Base-by-base conservation (phyloP, 306 rosid genomes). In the Cicer pinnatifidum region DNA sequence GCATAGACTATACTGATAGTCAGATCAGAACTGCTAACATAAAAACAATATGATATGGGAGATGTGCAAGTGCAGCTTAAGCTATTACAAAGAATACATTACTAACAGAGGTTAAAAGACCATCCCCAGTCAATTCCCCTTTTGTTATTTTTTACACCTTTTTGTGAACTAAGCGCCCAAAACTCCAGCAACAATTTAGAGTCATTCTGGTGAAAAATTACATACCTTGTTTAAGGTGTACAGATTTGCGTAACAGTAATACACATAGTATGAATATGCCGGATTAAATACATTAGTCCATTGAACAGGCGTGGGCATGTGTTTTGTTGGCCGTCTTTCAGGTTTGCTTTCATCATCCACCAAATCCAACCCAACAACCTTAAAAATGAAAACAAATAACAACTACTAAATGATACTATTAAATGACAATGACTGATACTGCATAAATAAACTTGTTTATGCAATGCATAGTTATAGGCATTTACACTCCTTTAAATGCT, bases 281-380 rank as follows among this genome's bases (percentile, higher is more conserved):
- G 98, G 98, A 86, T 94, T 94, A 83, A 91, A 94, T 20, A 88
- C 92, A 56, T 94, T 94, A 38, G 92, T 94, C 98, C 98, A 94
- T 54, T 94, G 96, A 63, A 89, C 89, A 73, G 98, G 98, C 3
- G 97, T 94, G 9, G 92, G 98, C 98, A 94, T 94, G 89, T 94
- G 98, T 80, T 91, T 93, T 71, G 98, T 93, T 6, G 98, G 97
- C n/a, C 98, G 96, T 66, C 98, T 86, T 86, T 93, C 97, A 60
- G 98, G 97, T 77, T 93, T 90, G 87, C 88, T 93, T 78, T 93
- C 98, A 67, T 93, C 98, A 66, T 93, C 98, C 79, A 93, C 98
- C 86, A 93, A 86, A 85, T 93, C 98, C 83, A 90, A 83, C 60
- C 98, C 98, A 68, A 93, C 98, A 69, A 93, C 96, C 98, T 93